Conservation (phyloP, 768 basidiomycete genomes). For the Floccularia luteovirens region DNA sequence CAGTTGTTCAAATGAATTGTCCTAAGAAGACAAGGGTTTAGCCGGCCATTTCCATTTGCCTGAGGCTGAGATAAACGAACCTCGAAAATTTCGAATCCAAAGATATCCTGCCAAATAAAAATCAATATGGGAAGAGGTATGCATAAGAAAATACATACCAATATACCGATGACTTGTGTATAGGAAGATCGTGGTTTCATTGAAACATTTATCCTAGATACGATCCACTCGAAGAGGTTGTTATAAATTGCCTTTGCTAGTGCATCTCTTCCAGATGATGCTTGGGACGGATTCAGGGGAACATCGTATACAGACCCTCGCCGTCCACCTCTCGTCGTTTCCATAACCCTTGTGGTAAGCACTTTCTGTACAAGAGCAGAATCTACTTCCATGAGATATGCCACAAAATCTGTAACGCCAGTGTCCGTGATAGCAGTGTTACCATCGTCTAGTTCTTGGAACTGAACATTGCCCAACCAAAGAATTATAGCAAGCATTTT, state of each 20-base stretch:
- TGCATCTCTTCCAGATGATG: conserved; percentile 82
- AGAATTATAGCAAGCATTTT: conserved; percentile 87
- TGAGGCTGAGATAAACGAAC: conserved; percentile 22
- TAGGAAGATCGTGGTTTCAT: conserved; percentile 81
- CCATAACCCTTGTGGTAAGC: conserved; percentile 77
- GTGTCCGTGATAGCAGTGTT: conserved; percentile 77
- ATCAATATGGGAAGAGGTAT: conserved; percentile 2
- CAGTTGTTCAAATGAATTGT: conserved; percentile 94
- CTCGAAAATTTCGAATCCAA: conserved; percentile 98
- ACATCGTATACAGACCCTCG: conserved; percentile 97
- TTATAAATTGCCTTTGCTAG: conserved; percentile 95
- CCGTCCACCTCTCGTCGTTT: conserved; percentile 88
- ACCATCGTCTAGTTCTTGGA: conserved; percentile 81
- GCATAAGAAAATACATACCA: conserved; percentile 38
- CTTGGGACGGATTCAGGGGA: conserved; percentile 89
- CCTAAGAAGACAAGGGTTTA: conserved; percentile 32
- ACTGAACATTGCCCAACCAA: conserved; percentile 96
- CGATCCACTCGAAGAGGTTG: conserved; percentile 99
- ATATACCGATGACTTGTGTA: conserved; percentile 85
- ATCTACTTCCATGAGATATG: conserved; percentile 90
- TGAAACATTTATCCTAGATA: conserved; percentile 89
- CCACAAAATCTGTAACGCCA: conserved; percentile 91
- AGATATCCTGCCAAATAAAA: conserved; percentile 69
- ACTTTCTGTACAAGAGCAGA: conserved; percentile 76
- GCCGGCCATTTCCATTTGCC: conserved; percentile 1